Conservation (phyloP, 805 yeast species). For the Cyberlindnera mrakii region DNA sequence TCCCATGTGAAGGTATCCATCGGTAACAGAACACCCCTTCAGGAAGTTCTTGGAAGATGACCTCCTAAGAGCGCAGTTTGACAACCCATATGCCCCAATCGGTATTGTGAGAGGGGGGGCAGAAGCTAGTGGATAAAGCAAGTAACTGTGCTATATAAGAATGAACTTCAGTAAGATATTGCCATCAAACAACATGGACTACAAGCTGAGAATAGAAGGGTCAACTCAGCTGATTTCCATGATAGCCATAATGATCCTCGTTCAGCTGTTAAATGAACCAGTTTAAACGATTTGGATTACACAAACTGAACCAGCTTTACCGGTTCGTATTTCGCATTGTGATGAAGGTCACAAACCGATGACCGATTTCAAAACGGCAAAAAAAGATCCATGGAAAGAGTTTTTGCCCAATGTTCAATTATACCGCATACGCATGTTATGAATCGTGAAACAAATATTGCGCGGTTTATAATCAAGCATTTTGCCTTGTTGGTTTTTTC, state of each 20-base stretch:
- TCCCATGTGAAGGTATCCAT: neutral
- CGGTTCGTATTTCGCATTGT: no score
- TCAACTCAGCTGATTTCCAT: no score
- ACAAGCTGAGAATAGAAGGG: no score
- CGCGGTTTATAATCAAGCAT: constrained; percentile 34
- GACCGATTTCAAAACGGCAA: neutral
- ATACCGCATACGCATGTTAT: constrained; percentile 5
- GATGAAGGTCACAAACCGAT: neutral
- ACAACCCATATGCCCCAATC: constrained; percentile 68
- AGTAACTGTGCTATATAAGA: constrained; percentile 40
- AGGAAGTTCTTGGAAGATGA: constrained; percentile 69
- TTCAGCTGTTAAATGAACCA: no score
- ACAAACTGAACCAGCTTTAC: no score
- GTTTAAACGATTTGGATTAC: no score
- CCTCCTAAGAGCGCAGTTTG: constrained; percentile 74
- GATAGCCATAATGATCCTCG: no score
- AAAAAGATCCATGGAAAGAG: neutral
- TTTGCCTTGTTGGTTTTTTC: constrained; percentile 52
- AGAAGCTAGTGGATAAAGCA: constrained; percentile 35
- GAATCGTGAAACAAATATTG: constrained; percentile 23
- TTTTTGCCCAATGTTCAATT: no score
- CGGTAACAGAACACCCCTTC: constrained; percentile 1
- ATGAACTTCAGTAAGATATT: constrained; percentile 27
- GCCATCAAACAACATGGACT: neutral
- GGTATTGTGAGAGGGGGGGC: constrained; percentile 49